phyloP scores from a whole-genome alignment of 1,284 basidiomycete species.

The Ceratobasidium sp. region DNA sequence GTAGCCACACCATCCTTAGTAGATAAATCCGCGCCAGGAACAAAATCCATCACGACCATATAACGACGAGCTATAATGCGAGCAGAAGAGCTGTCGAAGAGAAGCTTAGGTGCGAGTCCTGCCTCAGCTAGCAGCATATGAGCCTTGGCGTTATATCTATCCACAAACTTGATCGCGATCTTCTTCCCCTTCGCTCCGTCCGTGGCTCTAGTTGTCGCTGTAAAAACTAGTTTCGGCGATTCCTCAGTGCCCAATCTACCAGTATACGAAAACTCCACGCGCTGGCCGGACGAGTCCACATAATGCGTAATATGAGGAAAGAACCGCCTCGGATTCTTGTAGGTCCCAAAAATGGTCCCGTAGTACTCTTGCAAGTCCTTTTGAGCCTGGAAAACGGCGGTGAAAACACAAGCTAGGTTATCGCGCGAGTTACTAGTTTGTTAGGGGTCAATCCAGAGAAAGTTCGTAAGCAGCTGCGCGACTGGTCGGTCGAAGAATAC shows the following conservation, averaged over 20 bases:
- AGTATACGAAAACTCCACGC: background rate
- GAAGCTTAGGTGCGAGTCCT: no score
- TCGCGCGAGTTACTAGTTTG: background rate
- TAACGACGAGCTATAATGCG: no score
- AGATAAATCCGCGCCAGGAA: no score
- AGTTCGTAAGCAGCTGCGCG: conserved; percentile 45
- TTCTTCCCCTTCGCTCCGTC: background rate
- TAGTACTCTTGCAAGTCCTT: no score
- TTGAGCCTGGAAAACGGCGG: no score
- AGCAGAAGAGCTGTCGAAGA: no score
- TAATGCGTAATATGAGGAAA: background rate
- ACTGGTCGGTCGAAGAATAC: conserved; percentile 41
- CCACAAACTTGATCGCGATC: conserved; percentile 42
- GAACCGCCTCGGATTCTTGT: no score
- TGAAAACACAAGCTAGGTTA: conserved; percentile 7
- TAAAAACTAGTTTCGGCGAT: background rate
- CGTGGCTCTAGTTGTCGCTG: no score
- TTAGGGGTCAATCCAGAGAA: conserved; percentile 40
- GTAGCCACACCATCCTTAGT: no score
- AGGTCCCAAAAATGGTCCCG: no score
- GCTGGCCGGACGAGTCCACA: background rate
- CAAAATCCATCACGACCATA: no score
- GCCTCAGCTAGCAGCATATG: conserved; percentile 38
- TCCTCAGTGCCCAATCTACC: background rate
- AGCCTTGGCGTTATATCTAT: conserved; percentile 17